Evolutionary conservation across 2,329 filamentous ascomycete genomes (phyloP), one percentile per base, ranked within the genome.

Genomic region (Aspergillus pseudoviridinutans): DNA sequence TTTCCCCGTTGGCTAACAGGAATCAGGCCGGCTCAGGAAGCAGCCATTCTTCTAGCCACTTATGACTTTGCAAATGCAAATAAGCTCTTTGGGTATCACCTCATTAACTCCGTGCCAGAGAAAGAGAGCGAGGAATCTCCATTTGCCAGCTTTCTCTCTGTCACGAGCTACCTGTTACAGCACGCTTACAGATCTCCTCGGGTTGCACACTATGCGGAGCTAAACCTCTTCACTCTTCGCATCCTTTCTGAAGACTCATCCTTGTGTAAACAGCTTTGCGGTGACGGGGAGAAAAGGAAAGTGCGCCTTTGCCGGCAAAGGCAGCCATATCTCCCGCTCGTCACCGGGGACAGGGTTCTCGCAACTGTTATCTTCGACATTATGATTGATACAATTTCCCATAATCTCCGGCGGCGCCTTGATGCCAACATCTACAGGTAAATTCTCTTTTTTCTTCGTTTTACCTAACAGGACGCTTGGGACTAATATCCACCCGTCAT

Each of bases 31-130:
- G 86, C 87, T 2, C 83, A 87, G 58, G 87, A 92, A 72, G 89
- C 91, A 17, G 87, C 92, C 4, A 81, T 95, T 2, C 77, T 97
- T 3, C 81, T 99, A 35, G 87, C 91, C 0, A 88, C 91, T 0
- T 99, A 97, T 71, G 94, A 97, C 72, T 97, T 97, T 71, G 87
- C 87, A 3, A 89, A 96, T 69, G 89, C 92, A 35, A 99, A 97
- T 78, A 97, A 97, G 75, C 81, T 97, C 8, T 97, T 99, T 74
- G 93, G 91, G 73, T 89, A 90, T 71, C 92, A 89, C 66, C 77
- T 99, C 47, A 85, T 96, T 53, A 87, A 85, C 2, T 71, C 86
- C 25, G 69, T 83, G 5, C 75, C 86, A 1, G 85, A 87, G 27
- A 76, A 74, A 51, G 87, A 87, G 64, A 84, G 81, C 46, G 80